These are phyloP conservation scores for Lepiota brunneoincarnata DNA, from an alignment of 768 basidiomycete species.

Conservation along the genomic window DNA sequence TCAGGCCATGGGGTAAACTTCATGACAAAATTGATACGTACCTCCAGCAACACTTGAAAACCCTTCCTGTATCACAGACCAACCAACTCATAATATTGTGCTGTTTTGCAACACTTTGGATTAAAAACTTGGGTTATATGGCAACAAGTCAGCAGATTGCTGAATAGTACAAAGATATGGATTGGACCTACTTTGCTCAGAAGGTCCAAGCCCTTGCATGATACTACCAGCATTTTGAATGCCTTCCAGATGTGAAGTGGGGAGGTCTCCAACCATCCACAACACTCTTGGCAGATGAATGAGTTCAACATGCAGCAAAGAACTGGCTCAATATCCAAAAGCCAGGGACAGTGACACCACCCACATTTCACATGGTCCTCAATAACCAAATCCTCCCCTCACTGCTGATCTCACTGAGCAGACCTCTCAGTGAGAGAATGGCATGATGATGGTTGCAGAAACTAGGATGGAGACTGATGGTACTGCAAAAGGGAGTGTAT, in stretches of 20 bases:
- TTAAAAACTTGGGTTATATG: slow-evolving; percentile 26
- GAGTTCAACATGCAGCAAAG: slow-evolving; percentile 24
- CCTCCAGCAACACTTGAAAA: slow-evolving; percentile 20
- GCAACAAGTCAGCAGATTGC: slow-evolving; percentile 31
- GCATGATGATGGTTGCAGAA: slow-evolving; percentile 35
- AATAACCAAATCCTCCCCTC: slow-evolving; percentile 28
- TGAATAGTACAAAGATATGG: slow-evolving; percentile 26
- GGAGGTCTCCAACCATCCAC: slow-evolving; percentile 18
- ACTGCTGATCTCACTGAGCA: slow-evolving; percentile 24
- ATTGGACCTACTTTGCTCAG: slow-evolving; percentile 23
- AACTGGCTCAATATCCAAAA: slow-evolving; percentile 27
- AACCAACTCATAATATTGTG: slow-evolving; percentile 29
- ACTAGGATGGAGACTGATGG: slow-evolving; percentile 27
- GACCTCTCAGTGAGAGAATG: slow-evolving; percentile 26
- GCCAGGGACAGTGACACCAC: slow-evolving; percentile 31
- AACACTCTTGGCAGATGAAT: slow-evolving; percentile 22
- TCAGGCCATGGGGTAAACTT: slow-evolving; percentile 20
- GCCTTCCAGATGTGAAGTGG: slow-evolving; percentile 24
- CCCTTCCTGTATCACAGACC: slow-evolving; percentile 19
- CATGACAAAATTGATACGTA: slow-evolving; percentile 23
- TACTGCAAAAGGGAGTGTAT: slow-evolving; percentile 29
- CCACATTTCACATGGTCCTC: slow-evolving; percentile 20
- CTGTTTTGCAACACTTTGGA: slow-evolving; percentile 29
- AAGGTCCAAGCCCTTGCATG: slow-evolving; percentile 23
- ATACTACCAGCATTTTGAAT: slow-evolving; percentile 33